Conservation (phyloP, 768 basidiomycete genomes). For the Ephemerocybe angulata region DNA sequence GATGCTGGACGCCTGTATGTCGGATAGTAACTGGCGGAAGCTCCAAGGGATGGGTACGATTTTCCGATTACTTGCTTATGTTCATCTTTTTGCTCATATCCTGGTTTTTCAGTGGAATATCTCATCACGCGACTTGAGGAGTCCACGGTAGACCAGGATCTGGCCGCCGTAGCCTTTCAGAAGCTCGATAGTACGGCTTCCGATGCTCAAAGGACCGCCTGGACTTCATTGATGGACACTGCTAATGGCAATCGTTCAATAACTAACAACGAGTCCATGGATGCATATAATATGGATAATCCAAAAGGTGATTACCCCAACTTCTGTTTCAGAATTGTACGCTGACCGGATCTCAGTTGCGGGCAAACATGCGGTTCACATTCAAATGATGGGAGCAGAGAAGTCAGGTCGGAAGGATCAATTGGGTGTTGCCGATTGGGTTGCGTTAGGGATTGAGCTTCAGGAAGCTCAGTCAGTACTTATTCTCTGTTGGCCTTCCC, state of each 20-base stretch:
- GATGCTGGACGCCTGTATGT: conserved; percentile 20
- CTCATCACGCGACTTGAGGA: neutral
- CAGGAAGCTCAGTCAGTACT: neutral
- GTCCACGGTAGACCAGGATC: too few relatives aligned
- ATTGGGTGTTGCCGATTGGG: neutral
- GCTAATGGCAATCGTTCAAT: neutral
- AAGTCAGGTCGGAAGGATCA: neutral
- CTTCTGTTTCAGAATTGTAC: neutral
- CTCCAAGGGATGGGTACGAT: conserved; percentile 14
- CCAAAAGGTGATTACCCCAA: neutral
- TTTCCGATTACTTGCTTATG: neutral
- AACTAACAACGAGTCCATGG: neutral
- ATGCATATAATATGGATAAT: neutral
- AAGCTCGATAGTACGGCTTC: too few relatives aligned
- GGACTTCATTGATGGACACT: neutral
- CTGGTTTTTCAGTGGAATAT: neutral
- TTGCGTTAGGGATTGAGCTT: neutral
- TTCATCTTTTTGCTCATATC: neutral
- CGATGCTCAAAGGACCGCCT: too few relatives aligned
- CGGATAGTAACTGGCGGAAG: conserved; percentile 23
- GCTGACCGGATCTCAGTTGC: neutral
- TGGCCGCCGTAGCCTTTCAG: too few relatives aligned
- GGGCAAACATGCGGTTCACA: neutral
- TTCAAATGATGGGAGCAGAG: neutral
- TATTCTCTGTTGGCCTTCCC: neutral